These are phyloP conservation scores for Thyridium curvatum DNA, from an alignment of 2,329 filamentous ascomycete species.

Conservation along the genomic window DNA sequence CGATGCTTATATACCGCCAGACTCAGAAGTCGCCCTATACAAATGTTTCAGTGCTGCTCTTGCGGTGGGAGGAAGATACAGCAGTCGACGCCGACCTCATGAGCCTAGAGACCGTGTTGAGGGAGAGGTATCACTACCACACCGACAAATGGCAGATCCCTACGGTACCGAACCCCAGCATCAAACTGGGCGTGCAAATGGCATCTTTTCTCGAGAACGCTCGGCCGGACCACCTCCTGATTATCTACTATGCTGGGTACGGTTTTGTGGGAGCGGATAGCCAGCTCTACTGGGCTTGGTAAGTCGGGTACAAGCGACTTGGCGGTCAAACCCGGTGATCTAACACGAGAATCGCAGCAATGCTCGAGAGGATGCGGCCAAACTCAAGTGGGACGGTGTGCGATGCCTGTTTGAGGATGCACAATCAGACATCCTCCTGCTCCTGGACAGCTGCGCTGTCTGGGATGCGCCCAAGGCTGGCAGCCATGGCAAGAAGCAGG, in stretches of 20 bases:
- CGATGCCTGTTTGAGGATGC: slow-evolving; percentile 57
- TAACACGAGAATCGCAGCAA: slow-evolving; percentile 37
- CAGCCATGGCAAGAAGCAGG: slow-evolving; percentile 53
- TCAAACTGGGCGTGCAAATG: slow-evolving; percentile 56
- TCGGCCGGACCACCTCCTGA: slow-evolving; percentile 51
- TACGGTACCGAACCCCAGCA: slow-evolving; percentile 49
- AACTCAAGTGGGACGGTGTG: slow-evolving; percentile 58
- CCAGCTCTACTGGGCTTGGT: slow-evolving; percentile 63
- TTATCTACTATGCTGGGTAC: slow-evolving; percentile 59
- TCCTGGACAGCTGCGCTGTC: slow-evolving; percentile 57
- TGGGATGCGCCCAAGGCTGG: slow-evolving; percentile 43
- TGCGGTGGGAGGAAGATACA: slow-evolving; percentile 57
- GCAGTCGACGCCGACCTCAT: slow-evolving; percentile 46
- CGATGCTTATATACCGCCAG: slow-evolving; percentile 60
- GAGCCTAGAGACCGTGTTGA: slow-evolving; percentile 50
- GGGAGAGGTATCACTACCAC: slow-evolving; percentile 53
- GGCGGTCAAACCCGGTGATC: background rate
- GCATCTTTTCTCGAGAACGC: slow-evolving; percentile 53
- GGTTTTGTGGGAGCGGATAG: slow-evolving; percentile 52
- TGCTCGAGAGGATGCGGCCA: slow-evolving; percentile 49
- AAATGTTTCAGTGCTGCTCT: slow-evolving; percentile 52
- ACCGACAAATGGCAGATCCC: slow-evolving; percentile 58
- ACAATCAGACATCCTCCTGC: slow-evolving; percentile 54
- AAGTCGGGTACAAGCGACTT: slow-evolving; percentile 23
- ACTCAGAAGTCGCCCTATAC: slow-evolving; percentile 51